Percentiles rank a stretch among this genome's conserved stretches.
Evolutionary conservation across 805 yeast genomes (phyloP).

Genomic region (Cyberlindnera mississippiensis): DNA sequence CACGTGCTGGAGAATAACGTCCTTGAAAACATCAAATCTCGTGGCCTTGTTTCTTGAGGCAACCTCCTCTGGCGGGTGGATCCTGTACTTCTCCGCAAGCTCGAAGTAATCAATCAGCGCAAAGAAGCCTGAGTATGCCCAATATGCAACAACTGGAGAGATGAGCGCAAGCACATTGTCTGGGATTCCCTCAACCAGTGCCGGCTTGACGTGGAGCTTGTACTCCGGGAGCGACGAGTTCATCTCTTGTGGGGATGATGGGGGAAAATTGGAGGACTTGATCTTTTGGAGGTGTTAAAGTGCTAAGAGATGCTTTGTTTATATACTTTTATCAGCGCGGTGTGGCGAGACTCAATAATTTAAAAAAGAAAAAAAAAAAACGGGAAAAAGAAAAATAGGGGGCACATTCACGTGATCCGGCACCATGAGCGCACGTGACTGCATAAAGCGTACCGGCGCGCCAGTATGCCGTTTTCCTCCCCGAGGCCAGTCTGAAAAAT

Average conservation of each 20-base stretch:
- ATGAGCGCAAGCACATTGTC: slow-evolving; percentile 71
- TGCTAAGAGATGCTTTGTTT: too few species aligned
- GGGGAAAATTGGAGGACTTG: background rate
- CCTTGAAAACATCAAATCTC: slow-evolving; percentile 63
- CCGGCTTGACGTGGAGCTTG: slow-evolving; percentile 28
- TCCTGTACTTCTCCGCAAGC: slow-evolving; percentile 77
- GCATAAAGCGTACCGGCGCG: too few species aligned
- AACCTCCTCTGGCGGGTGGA: slow-evolving; percentile 91
- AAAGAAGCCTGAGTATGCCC: slow-evolving; percentile 73
- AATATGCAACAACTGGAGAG: slow-evolving; percentile 78
- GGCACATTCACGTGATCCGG: too few species aligned
- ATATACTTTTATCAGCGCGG: background rate
- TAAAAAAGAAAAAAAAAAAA: background rate
- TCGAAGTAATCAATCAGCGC: slow-evolving; percentile 70
- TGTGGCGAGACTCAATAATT: background rate
- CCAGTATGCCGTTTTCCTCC: too few species aligned
- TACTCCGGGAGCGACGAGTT: slow-evolving; percentile 3
- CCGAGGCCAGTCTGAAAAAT: background rate
- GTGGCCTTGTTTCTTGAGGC: slow-evolving; percentile 70
- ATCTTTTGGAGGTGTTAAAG: slow-evolving; percentile 4
- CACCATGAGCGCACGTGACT: background rate
- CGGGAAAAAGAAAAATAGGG: background rate
- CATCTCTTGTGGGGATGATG: background rate
- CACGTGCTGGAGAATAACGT: slow-evolving; percentile 80
- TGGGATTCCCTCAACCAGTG: slow-evolving; percentile 55